Evolutionary conservation across 2,329 filamentous ascomycete species (phyloP).

Genomic region (Fusarium nisikadoi): DNA sequence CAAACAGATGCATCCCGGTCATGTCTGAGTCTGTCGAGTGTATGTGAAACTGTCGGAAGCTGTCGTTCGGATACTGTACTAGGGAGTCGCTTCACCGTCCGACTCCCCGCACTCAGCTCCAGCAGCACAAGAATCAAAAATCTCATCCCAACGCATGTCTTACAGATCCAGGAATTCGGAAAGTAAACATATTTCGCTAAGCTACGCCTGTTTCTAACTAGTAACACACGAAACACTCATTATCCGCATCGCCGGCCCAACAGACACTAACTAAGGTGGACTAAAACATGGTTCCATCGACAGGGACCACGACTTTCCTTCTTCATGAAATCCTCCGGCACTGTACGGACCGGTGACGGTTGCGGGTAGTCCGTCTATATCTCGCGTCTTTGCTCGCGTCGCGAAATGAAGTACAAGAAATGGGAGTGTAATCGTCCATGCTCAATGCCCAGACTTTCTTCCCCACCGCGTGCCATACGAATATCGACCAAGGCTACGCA

Average conservation of each 20-base stretch:
- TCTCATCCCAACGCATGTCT: not conserved
- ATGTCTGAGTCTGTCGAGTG: not conserved
- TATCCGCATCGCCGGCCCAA: not conserved
- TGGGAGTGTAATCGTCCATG: not conserved
- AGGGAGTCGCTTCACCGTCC: not conserved
- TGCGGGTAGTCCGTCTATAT: conserved; percentile 3
- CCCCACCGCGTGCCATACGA: not conserved
- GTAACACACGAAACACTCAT: conserved; percentile 4
- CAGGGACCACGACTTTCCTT: not conserved
- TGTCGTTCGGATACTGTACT: not conserved
- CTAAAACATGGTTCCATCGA: not conserved
- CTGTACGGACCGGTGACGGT: conserved; percentile 1
- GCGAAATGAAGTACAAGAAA: not conserved
- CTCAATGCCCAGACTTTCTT: not conserved
- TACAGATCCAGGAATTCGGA: conserved; percentile 6
- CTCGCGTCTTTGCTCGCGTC: conserved; percentile 1
- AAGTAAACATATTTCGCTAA: conserved; percentile 1
- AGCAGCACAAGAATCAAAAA: not conserved
- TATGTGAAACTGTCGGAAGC: not conserved
- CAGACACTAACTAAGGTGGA: not conserved
- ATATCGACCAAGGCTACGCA: conserved; percentile 4
- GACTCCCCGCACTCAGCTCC: not conserved
- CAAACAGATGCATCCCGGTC: not conserved
- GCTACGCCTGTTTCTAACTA: conserved; percentile 18
- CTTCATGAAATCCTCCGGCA: not conserved